These are phyloP conservation scores for Rhodotorula taiwanensis DNA, from an alignment of 768 basidiomycete genomes.

Conservation along the genomic window DNA sequence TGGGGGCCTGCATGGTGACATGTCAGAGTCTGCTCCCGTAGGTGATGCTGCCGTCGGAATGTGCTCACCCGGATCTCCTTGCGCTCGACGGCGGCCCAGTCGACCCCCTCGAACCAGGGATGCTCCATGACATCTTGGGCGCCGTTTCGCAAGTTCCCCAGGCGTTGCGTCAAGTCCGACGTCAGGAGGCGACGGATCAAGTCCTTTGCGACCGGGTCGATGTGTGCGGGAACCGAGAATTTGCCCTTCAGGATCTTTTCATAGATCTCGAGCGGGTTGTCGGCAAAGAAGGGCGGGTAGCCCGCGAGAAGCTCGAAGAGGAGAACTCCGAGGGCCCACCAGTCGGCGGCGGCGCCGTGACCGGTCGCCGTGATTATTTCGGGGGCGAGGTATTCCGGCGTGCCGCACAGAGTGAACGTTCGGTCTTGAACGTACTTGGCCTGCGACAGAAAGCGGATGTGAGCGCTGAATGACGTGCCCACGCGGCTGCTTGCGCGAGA, in stretches of 20 bases:
- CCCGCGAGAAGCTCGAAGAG: conserved; percentile 99
- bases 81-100: conserved; percentile 80
- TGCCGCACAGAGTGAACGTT: conserved; percentile 95
- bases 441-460: not conserved
- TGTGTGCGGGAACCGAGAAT: conserved; percentile 81
- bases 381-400: conserved; percentile 92
- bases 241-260: conserved; percentile 88
- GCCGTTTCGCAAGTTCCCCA: conserved; percentile 89
- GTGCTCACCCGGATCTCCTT: conserved; percentile 70
- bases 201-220: conserved; percentile 82
- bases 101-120: conserved; percentile 67
- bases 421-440: conserved; percentile 96
- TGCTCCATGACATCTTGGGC: conserved; percentile 73
- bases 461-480: no score
- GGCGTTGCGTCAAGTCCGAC: conserved; percentile 79
- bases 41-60: not conserved
- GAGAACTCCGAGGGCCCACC: conserved; percentile 97
- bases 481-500: not conserved
- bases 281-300: conserved; percentile 54
- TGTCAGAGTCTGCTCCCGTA: not conserved
- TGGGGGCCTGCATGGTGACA: conserved; percentile 59
- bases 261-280: conserved; percentile 75
- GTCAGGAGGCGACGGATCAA: conserved; percentile 82
- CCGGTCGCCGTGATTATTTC: conserved; percentile 97
- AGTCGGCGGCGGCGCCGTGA: conserved; percentile 95